Evolutionary conservation across 352 stramenopile species (phyloP), one percentile per base, ranked within the genome.

Genomic region (Globisporangium okanoganense): DNA sequence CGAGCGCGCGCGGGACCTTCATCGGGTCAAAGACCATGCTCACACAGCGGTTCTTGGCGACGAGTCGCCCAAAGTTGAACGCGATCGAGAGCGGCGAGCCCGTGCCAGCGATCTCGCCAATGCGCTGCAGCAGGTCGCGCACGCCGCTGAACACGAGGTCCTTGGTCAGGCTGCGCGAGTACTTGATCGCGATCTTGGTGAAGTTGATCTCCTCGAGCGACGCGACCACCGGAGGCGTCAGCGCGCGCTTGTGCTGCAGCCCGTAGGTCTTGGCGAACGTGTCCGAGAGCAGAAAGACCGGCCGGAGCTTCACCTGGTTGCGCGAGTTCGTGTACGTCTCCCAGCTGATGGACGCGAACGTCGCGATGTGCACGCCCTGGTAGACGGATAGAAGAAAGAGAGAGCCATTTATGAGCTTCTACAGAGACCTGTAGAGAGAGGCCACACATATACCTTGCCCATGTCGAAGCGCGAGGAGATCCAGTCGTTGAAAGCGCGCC

Each of bases 171-270:
- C 72, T 84, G 45, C 70, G 72, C 18, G 80, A 90, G 60, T 84
- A 92, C 55, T 90, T 92, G 73, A 90, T 92, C 62, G 82, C 82
- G 56, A 92, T 85, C 60, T 92, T 92, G 29, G 78, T 90, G 58
- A 89, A 90, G 56, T 90, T 90, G 66, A 90, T 84, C 58, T 92
- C 79, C 52, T 92, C 82, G 20, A 87, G 73, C n/a, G 82, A 72
- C 24, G 75, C 73, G 10, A 89, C 58, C 12, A 75, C 63, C 6
- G 67, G 59, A 1, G 64, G 25, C 29, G 66, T 62, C 9, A 69
- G 49, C 48, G 57, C 10, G 13, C 76, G 73, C 61, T 77, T 79
- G 45, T 87, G 76, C 31, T 77, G 68, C 9, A 92, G 69, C 8
- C 73, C 72, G 33, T 89, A 89, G 1, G 82, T 88, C 47, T 79